Base-by-base conservation (phyloP, 1,284 basidiomycete species). In the Trichosporon sp. region DNA sequence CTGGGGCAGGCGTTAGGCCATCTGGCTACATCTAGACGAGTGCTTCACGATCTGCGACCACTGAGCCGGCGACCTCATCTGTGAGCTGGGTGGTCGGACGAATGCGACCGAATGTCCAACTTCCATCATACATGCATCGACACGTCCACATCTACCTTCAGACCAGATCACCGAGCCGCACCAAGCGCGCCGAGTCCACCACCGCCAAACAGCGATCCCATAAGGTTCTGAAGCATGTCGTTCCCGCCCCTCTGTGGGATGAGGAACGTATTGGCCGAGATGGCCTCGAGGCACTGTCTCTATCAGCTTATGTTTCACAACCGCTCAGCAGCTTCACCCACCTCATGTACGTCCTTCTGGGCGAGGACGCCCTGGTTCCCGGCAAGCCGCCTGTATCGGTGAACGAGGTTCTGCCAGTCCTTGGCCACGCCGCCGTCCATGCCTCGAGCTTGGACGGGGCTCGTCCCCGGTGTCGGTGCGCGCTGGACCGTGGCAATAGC, bases 401-500 rank as follows among this genome's bases (percentile, higher is more conserved):
- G 87, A 67, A 89, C 90, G 56, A 95, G 83, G 44, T 88, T 83
- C 36, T 92, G 83, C 92, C 92, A 95, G 34, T 87, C 88, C 60
- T 70, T 69, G 2, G 82, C 76, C 85, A 90, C 61, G 33, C 78
- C 78, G 33, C 78, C 75, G 59, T 77, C 75, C 62, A 78, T 88
- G 86, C 79, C 87, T 85, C 65, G 87, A 83, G 49, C 89, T 56
- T 76, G 71, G 0, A 79, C 74, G 2, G 70, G 77, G 8, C 71
- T 74, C 11, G 73, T 72, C 6, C 75, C 78, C 13, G 71, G 88
- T 60, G 90, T 87, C 0, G 89, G 88, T 1, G 82, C 82, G 29
- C 91, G 86, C 78, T 95, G 92, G 67, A 90, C 91, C 6, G 89
- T 88, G 59, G 88, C 79, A 10, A 96, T 85, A 0, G 90, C 91